phyloP scores from a whole-genome alignment of 2,329 filamentous ascomycete species.

The Arthrocladium fulminans region DNA sequence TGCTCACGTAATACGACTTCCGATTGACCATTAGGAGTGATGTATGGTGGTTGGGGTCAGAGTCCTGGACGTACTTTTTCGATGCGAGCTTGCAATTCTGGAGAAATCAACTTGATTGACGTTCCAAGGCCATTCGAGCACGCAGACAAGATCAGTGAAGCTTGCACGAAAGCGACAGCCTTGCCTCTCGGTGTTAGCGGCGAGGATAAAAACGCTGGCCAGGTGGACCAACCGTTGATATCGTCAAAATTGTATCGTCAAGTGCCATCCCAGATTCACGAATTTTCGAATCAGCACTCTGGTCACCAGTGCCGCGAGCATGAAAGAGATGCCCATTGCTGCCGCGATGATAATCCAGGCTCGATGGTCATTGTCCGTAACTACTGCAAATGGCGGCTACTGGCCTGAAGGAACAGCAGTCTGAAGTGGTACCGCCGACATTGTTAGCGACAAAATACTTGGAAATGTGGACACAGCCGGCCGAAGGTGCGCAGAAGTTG shows the following conservation, averaged over 20 bases:
- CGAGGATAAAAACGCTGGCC: background rate
- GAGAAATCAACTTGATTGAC: conserved; percentile 22
- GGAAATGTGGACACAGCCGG: background rate
- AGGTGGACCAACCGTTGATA: conserved; percentile 24
- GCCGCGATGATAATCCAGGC: conserved; percentile 31
- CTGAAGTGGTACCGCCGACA: background rate
- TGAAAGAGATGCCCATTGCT: conserved; percentile 30
- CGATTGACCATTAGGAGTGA: background rate
- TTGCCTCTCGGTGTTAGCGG: conserved; percentile 12
- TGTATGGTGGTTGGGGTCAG: background rate
- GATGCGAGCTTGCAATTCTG: background rate
- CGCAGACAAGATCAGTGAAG: conserved; percentile 25
- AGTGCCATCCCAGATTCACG: conserved; percentile 28
- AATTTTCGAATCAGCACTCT: conserved; percentile 27
- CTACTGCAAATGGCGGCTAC: conserved; percentile 29
- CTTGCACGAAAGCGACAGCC: conserved; percentile 26
- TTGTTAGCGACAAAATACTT: background rate
- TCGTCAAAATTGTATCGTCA: conserved; percentile 20
- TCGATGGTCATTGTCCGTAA: conserved; percentile 31
- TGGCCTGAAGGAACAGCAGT: conserved; percentile 27
- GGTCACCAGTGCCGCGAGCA: conserved; percentile 27
- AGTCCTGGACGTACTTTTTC: background rate
- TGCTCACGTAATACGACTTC: conserved; percentile 26
- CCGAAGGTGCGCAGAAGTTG: background rate
- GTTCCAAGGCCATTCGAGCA: conserved; percentile 28